These are phyloP conservation scores for Canariomyces notabilis DNA, from an alignment of 2,329 filamentous ascomycete genomes.

Conservation along the genomic window DNA sequence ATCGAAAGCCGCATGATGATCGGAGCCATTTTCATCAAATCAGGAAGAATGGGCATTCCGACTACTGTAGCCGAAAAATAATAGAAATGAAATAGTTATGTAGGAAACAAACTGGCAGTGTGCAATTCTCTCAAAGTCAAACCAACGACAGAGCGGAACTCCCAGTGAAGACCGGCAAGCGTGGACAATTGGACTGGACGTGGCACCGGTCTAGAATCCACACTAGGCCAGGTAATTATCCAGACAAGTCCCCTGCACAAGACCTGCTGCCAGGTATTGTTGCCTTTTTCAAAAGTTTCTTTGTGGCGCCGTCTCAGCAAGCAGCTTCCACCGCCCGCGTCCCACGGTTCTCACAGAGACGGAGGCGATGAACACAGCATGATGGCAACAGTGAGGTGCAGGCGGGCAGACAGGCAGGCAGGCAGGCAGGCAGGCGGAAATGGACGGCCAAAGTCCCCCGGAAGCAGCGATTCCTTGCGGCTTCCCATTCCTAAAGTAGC, in stretches of 20 bases:
- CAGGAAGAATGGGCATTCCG: no score
- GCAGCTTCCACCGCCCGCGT: conserved; percentile 4
- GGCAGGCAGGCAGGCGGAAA: conserved; percentile 7
- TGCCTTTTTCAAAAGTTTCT: background rate
- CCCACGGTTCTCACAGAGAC: conserved; percentile 10
- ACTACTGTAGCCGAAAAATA: no score
- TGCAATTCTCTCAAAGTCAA: no score
- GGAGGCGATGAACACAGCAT: conserved; percentile 11
- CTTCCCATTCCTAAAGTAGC: conserved; percentile 18
- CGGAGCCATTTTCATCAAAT: background rate
- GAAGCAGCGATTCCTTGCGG: conserved; percentile 17
- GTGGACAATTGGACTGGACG: no score
- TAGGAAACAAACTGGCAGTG: no score
- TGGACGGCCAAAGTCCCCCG: conserved; percentile 10
- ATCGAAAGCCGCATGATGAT: background rate
- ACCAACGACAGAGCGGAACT: no score
- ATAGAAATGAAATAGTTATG: no score
- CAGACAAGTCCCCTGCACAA: conserved; percentile 1
- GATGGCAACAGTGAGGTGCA: conserved; percentile 6
- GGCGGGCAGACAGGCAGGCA: no score
- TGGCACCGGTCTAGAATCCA: no score
- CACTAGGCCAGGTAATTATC: conserved; percentile 1
- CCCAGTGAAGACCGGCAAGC: no score
- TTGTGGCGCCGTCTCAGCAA: conserved; percentile 6
- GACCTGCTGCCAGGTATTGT: background rate